These are phyloP conservation scores for Colletotrichum lini DNA, from an alignment of 2,329 filamentous ascomycete genomes.

Conservation along the genomic window DNA sequence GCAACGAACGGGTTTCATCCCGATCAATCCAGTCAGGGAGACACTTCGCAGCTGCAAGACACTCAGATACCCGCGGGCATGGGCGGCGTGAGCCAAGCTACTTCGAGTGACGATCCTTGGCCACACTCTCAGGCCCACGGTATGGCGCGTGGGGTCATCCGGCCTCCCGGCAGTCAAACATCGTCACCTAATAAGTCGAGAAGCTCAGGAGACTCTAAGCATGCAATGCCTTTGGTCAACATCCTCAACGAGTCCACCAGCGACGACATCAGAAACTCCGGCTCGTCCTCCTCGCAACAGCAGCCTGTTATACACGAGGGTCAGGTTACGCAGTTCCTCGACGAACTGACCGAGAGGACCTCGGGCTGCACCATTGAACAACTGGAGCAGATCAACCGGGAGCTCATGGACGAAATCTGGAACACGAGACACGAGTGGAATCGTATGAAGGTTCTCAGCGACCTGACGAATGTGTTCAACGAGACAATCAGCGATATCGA, in stretches of 20 bases:
- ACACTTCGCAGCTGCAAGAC: conserved; percentile 65
- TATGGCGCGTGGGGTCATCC: conserved; percentile 57
- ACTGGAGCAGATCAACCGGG: conserved; percentile 91
- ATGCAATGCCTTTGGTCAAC: conserved; percentile 53
- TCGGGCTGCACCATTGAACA: conserved; percentile 91
- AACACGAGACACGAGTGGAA: conserved; percentile 85
- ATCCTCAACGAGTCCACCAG: conserved; percentile 58
- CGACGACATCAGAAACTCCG: conserved; percentile 51
- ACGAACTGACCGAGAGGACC: conserved; percentile 75
- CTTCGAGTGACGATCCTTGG: conserved; percentile 69
- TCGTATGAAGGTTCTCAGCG: conserved; percentile 77
- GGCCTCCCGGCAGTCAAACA: conserved; percentile 53
- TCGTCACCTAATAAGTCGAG: conserved; percentile 53
- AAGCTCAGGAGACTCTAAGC: conserved; percentile 52
- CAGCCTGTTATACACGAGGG: conserved; percentile 63
- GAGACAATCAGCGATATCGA: conserved; percentile 80
- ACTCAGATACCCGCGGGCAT: conserved; percentile 60
- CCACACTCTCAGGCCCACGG: conserved; percentile 71
- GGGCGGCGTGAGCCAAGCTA: conserved; percentile 58
- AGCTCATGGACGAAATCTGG: conserved; percentile 94
- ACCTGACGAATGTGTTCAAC: conserved; percentile 81
- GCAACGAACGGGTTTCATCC: conserved; percentile 76
- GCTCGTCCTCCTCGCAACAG: conserved; percentile 40
- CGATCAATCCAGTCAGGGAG: conserved; percentile 56
- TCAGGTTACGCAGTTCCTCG: conserved; percentile 71